phyloP scores from a whole-genome alignment of 306 rosid genomes.

The Vigna hirtella region DNA sequence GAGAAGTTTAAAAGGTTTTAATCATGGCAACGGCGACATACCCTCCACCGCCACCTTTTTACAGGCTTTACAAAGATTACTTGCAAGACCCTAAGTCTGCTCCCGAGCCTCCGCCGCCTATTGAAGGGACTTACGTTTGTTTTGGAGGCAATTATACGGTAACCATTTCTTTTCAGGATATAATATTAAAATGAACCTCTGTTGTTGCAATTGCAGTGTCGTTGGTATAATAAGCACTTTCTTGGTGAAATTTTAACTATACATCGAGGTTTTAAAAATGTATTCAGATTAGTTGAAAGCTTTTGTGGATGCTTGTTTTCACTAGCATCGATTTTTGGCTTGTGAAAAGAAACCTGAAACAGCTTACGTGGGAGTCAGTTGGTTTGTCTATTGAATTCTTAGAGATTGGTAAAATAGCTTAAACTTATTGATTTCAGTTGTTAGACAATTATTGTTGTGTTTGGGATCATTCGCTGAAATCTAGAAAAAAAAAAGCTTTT shows the following conservation, averaged over 20 bases:
- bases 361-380: slow-evolving; percentile 11
- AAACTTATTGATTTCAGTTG: too few relatives aligned
- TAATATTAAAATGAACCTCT: background rate
- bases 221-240: background rate
- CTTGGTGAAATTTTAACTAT: background rate
- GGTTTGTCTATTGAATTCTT: background rate
- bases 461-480: too few relatives aligned
- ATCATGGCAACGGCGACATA: slow-evolving; percentile 87
- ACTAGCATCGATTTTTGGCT: background rate
- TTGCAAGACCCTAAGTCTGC: slow-evolving; percentile 79
- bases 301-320: slow-evolving; percentile 4
- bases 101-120: slow-evolving; percentile 84
- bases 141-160: slow-evolving; percentile 83
- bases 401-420: too few relatives aligned
- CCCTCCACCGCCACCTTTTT: slow-evolving; percentile 93
- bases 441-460: too few relatives aligned
- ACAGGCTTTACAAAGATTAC: slow-evolving; percentile 89
- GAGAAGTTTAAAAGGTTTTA: slow-evolving; percentile 16
- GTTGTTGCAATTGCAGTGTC: background rate
- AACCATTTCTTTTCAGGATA: slow-evolving; percentile 22
- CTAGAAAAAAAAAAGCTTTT: too few relatives aligned
- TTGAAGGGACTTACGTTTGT: slow-evolving; percentile 83
- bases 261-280: background rate
- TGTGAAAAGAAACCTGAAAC: background rate
- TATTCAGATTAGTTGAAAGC: background rate